These are phyloP conservation scores for Arthrobotrys sphaeroides DNA, from an alignment of 2,329 filamentous ascomycete species.

Conservation along the genomic window DNA sequence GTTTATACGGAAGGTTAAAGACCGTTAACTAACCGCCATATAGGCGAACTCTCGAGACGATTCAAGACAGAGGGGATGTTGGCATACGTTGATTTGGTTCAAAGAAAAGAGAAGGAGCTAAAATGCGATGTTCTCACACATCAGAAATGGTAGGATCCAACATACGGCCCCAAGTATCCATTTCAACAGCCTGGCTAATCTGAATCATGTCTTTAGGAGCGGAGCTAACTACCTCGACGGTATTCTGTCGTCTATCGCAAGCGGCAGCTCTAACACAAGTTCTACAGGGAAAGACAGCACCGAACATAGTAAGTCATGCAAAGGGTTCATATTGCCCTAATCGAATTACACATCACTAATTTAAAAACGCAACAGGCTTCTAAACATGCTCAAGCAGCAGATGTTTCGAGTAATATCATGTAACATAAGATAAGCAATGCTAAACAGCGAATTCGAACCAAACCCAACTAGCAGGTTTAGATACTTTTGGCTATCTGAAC, in stretches of 20 bases:
- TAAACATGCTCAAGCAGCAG: conserved; percentile 5
- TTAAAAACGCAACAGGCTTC: conserved; percentile 21
- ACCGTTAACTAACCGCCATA: neutral
- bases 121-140: conserved; percentile 93
- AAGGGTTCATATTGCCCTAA: neutral
- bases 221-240: conserved; percentile 58
- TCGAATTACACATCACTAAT: neutral
- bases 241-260: conserved; percentile 57
- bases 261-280: conserved; percentile 56
- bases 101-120: conserved; percentile 87
- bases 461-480: neutral
- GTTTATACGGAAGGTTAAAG: neutral
- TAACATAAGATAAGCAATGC: conserved; percentile 7
- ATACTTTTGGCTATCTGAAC: neutral
- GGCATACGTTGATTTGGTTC: conserved; percentile 94
- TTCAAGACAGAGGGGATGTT: conserved; percentile 96
- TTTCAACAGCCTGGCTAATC: neutral
- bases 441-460: neutral
- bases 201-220: conserved; percentile 54
- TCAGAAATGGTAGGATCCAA: conserved; percentile 75
- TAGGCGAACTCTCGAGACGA: conserved; percentile 76
- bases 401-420: neutral
- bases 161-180: neutral
- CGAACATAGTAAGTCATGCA: conserved; percentile 54
- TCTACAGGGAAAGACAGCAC: conserved; percentile 58